Evolutionary conservation across 306 rosid species (phyloP).

Genomic region (Glycine soja): DNA sequence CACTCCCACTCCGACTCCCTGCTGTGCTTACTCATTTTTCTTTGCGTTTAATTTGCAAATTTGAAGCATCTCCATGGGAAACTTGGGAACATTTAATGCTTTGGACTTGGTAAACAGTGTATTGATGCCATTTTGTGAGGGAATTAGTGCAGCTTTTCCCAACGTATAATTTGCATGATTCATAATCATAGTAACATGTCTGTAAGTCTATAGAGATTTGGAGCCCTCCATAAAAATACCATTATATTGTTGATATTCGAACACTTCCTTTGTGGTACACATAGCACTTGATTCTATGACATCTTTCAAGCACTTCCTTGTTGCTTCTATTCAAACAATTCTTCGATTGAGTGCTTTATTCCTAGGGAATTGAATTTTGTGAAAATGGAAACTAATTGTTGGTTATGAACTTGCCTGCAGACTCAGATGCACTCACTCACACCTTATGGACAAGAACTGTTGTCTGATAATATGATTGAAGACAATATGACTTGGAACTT

Average conservation of each 20-base stretch:
- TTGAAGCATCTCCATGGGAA: constrained; percentile 30
- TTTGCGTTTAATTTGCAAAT: constrained; percentile 8
- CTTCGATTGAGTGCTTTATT: constrained; percentile 26
- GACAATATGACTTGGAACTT: constrained; percentile 99
- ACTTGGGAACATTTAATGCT: constrained; percentile 32
- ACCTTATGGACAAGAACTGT: constrained; percentile 82
- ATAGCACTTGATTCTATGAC: neutral
- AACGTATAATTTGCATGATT: constrained; percentile 32
- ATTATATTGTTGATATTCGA: neutral
- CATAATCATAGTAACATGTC: neutral
- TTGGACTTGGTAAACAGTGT: neutral
- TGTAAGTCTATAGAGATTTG: neutral
- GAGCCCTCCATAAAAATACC: constrained; percentile 8
- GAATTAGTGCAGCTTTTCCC: constrained; percentile 15
- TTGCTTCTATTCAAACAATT: constrained; percentile 26
- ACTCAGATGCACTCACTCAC: constrained; percentile 90
- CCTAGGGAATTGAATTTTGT: constrained; percentile 18
- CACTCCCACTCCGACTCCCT: constrained; percentile 38
- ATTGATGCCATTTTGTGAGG: constrained; percentile 34
- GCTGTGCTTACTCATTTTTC: constrained; percentile 10
- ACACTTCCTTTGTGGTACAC: constrained; percentile 16
- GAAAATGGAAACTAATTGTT: constrained; percentile 43
- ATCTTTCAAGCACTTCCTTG: constrained; percentile 22
- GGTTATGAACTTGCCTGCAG: constrained; percentile 61
- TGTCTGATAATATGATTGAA: constrained; percentile 73